Percentiles rank a stretch among this genome's conserved stretches.
phyloP scores from a whole-genome alignment of 345 rosid species.

The Odontarrhena argentea region DNA sequence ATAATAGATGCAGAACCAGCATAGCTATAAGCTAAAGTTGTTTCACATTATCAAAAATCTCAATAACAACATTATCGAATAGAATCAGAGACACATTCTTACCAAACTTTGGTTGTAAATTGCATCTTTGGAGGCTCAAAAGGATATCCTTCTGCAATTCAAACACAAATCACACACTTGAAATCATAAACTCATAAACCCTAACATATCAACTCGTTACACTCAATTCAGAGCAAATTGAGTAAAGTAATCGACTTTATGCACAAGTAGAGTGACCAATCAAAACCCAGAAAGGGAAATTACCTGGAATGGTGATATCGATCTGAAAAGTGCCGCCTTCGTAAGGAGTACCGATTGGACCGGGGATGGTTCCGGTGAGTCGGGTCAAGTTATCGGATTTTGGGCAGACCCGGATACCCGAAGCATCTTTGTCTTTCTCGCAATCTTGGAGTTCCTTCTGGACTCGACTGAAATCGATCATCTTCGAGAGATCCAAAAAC shows the following conservation, averaged over 20 bases:
- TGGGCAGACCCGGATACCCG: slow-evolving; percentile 75
- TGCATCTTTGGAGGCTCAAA: slow-evolving; percentile 99
- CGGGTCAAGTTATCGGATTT: slow-evolving; percentile 75
- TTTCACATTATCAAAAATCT: slow-evolving; percentile 6
- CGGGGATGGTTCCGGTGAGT: slow-evolving; percentile 79
- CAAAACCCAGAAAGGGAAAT: too few species aligned
- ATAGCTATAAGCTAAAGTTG: too few species aligned
- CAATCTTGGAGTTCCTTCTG: slow-evolving; percentile 94
- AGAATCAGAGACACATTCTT: slow-evolving; percentile 41
- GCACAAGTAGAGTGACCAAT: too few species aligned
- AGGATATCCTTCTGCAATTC: slow-evolving; percentile 88
- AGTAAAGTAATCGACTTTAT: background rate
- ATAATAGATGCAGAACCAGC: background rate
- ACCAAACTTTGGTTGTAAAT: slow-evolving; percentile 97
- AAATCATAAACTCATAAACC: slow-evolving; percentile 13
- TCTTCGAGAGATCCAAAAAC: slow-evolving; percentile 33
- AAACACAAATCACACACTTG: background rate
- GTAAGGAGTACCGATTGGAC: slow-evolving; percentile 86
- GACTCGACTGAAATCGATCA: slow-evolving; percentile 85
- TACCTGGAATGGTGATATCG: slow-evolving; percentile 78
- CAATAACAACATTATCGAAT: background rate
- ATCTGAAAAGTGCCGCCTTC: slow-evolving; percentile 91
- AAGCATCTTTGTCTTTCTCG: slow-evolving; percentile 63
- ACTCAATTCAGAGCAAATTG: background rate
- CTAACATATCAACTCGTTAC: background rate